Percentiles rank a stretch among this genome's conserved stretches.
Conservation (phyloP, 805 yeast genomes). For the Candida cerambycidarum region DNA sequence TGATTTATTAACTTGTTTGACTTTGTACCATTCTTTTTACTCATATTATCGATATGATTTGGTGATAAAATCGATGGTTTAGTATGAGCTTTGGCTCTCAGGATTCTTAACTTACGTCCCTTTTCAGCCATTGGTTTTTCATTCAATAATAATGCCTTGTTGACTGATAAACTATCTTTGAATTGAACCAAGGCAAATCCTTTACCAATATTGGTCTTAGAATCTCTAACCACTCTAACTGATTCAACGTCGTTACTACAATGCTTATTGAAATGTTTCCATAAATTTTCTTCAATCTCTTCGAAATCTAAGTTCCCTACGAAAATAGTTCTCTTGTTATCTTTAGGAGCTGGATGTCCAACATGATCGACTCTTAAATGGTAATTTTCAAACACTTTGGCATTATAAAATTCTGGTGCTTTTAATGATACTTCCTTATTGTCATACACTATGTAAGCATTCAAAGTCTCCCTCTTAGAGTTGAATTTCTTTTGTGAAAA, state of each 20-base stretch:
- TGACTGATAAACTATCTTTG: conserved; percentile 66
- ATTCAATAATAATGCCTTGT: conserved; percentile 76
- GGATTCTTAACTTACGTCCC: conserved; percentile 67
- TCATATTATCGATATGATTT: conserved; percentile 39
- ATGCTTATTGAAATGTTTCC: conserved; percentile 68
- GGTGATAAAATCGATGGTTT: conserved; percentile 46
- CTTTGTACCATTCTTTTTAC: conserved; percentile 21
- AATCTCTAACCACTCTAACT: conserved; percentile 87
- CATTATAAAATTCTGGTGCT: conserved; percentile 57
- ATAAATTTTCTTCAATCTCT: conserved; percentile 84
- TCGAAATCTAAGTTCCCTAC: conserved; percentile 95
- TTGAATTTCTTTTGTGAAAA: conserved; percentile 78
- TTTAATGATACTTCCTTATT: conserved; percentile 49
- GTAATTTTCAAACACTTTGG: conserved; percentile 60
- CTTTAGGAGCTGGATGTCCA: conserved; percentile 87
- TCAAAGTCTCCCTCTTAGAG: conserved; percentile 73
- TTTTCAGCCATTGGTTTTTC: conserved; percentile 56
- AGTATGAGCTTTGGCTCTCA: conserved; percentile 49
- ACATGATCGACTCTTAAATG: conserved; percentile 91
- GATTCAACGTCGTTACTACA: conserved; percentile 64
- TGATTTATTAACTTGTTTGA: conserved; percentile 15
- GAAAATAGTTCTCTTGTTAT: conserved; percentile 78
- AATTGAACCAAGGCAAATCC: conserved; percentile 97
- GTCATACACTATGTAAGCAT: conserved; percentile 83
- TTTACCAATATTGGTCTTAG: conserved; percentile 92